A percentile compares a stretch with the other conserved stretches of the same genome.
phyloP scores from a whole-genome alignment of 257 asterid species.

The Perilla frutescens region DNA sequence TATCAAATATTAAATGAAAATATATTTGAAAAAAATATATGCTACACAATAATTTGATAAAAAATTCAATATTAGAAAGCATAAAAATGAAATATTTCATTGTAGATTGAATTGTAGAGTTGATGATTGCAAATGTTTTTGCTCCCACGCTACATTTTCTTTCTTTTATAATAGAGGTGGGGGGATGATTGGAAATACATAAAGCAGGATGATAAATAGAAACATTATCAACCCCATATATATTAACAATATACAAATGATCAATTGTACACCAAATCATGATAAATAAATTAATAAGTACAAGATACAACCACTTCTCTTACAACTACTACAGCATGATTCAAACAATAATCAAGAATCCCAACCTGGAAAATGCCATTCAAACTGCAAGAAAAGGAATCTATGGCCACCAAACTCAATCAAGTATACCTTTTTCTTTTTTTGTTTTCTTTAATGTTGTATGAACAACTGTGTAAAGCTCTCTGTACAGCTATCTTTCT shows the following conservation, averaged over 20 bases:
- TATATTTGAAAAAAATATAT: too few relatives aligned
- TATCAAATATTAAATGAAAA: too few relatives aligned
- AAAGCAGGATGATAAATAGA: background rate
- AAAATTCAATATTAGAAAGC: too few relatives aligned
- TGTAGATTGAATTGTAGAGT: too few relatives aligned
- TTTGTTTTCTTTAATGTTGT: constrained; percentile 38
- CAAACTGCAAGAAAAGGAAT: constrained; percentile 46
- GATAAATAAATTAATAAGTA: constrained; percentile 40
- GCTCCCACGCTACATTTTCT: too few relatives aligned
- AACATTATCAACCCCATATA: constrained; percentile 28
- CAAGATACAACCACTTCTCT: constrained; percentile 30
- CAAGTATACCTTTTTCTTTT: constrained; percentile 45
- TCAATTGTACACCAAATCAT: constrained; percentile 35
- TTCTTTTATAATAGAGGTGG: too few relatives aligned
- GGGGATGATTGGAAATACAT: too few relatives aligned
- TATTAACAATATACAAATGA: constrained; percentile 40
- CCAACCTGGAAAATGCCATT: constrained; percentile 46
- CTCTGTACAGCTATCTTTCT: constrained; percentile 56
- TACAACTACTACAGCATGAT: constrained; percentile 22
- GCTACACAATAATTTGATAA: too few relatives aligned
- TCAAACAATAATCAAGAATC: constrained; percentile 34
- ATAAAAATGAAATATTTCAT: too few relatives aligned
- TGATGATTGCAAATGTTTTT: too few relatives aligned
- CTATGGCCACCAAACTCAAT: constrained; percentile 50
- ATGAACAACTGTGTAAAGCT: constrained; percentile 39